phyloP scores from a whole-genome alignment of 345 rosid species.

The Bruguiera parviflora region DNA sequence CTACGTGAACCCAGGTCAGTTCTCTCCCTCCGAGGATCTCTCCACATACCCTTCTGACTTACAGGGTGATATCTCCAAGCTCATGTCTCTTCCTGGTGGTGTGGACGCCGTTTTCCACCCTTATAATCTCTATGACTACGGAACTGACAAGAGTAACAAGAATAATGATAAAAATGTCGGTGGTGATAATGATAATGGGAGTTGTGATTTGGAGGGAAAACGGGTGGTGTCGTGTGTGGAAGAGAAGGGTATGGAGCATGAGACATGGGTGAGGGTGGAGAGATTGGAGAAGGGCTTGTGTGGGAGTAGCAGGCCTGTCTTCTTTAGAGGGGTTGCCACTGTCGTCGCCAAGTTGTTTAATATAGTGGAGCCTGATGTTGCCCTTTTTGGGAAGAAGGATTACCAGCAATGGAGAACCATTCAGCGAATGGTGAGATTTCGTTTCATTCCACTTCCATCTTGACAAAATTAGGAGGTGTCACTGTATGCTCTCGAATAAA shows the following conservation, averaged over 20 bases:
- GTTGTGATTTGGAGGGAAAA: slow-evolving; percentile 16
- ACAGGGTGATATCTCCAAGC: slow-evolving; percentile 61
- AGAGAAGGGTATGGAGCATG: slow-evolving; percentile 58
- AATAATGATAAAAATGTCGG: background rate
- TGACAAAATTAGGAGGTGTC: no score
- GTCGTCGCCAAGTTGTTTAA: slow-evolving; percentile 77
- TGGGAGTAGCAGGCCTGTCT: slow-evolving; percentile 85
- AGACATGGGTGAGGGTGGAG: slow-evolving; percentile 92
- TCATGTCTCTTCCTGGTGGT: slow-evolving; percentile 50
- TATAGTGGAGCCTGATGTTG: slow-evolving; percentile 84
- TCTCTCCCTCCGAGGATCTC: slow-evolving; percentile 83
- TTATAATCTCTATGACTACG: slow-evolving; percentile 63
- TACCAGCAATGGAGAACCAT: slow-evolving; percentile 81
- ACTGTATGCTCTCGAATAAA: no score
- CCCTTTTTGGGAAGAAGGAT: slow-evolving; percentile 81
- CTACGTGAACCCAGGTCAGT: slow-evolving; percentile 95
- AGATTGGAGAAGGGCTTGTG: slow-evolving; percentile 82
- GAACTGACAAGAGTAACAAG: background rate
- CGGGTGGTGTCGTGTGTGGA: slow-evolving; percentile 58
- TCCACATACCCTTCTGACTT: slow-evolving; percentile 92
- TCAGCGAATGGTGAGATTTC: slow-evolving; percentile 54
- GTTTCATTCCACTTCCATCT: no score
- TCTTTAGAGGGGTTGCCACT: slow-evolving; percentile 86
- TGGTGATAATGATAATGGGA: background rate
- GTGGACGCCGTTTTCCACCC: slow-evolving; percentile 74